Conservation (phyloP, 352 stramenopile genomes). For the Globisporangium cystogenes region DNA sequence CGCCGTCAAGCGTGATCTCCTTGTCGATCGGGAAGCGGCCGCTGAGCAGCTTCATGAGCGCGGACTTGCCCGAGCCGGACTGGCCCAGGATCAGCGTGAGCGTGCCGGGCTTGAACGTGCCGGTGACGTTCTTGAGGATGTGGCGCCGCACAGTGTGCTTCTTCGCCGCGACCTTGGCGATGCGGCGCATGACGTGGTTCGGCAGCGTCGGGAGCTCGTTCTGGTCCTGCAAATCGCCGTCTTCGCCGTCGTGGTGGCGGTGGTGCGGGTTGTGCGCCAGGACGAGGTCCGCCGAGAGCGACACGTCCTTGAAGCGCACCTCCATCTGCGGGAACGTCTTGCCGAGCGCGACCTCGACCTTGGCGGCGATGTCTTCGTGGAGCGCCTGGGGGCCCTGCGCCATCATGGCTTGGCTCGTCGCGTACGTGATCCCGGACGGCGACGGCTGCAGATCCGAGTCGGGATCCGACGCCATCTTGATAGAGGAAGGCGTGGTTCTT, state of each 20-base stretch:
- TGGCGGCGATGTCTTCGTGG: slow-evolving; percentile 24
- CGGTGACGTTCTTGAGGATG: slow-evolving; percentile 15
- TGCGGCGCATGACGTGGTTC: slow-evolving; percentile 28
- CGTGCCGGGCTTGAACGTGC: slow-evolving; percentile 36
- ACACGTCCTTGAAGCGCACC: slow-evolving; percentile 40
- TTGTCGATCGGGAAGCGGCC: slow-evolving; percentile 43
- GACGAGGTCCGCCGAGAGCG: slow-evolving; percentile 30
- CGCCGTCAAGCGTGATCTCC: slow-evolving; percentile 29
- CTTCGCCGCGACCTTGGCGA: slow-evolving; percentile 12
- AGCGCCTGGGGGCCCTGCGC: slow-evolving; percentile 26
- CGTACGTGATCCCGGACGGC: slow-evolving; percentile 19
- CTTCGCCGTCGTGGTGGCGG: background rate
- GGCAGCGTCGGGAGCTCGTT: slow-evolving; percentile 32
- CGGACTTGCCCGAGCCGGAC: slow-evolving; percentile 43
- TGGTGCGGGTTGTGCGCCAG: slow-evolving; percentile 10
- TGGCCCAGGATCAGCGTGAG: slow-evolving; percentile 56
- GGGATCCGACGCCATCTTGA: slow-evolving; percentile 5
- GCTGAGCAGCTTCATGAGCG: slow-evolving; percentile 53
- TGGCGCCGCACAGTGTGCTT: slow-evolving; percentile 12
- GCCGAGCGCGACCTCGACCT: slow-evolving; percentile 29
- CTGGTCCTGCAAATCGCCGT: slow-evolving; percentile 1
- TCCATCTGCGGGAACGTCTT: slow-evolving; percentile 39
- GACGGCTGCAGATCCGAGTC: slow-evolving; percentile 2
- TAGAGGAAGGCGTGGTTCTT: background rate
- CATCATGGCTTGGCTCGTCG: slow-evolving; percentile 20